Conservation (phyloP, 2,329 filamentous ascomycete genomes). For the Dactylellina drechsleri region DNA sequence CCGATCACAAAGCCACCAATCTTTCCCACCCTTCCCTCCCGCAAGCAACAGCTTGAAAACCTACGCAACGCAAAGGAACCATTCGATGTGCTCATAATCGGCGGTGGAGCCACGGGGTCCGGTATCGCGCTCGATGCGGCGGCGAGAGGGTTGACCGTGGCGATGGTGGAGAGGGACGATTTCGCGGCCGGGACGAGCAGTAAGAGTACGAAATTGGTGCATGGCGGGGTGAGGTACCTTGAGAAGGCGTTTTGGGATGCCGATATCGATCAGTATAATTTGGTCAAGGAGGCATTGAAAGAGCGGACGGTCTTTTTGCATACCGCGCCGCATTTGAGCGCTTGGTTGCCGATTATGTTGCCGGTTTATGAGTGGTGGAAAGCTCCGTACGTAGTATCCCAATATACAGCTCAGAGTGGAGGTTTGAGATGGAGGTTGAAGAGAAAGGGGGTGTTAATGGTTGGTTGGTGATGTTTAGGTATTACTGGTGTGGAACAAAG, state of each 20-base stretch:
- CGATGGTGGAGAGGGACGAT: conserved; percentile 77
- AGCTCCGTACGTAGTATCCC: conserved; percentile 64
- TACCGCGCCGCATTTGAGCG: conserved; percentile 77
- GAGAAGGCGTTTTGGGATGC: conserved; percentile 81
- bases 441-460: not conserved
- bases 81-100: conserved; percentile 77
- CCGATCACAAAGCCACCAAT: conserved; percentile 47
- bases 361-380: conserved; percentile 81
- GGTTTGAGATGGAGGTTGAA: not conserved
- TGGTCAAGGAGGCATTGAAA: conserved; percentile 77
- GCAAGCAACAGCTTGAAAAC: conserved; percentile 41
- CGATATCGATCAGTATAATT: conserved; percentile 76
- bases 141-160: conserved; percentile 76
- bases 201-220: conserved; percentile 81
- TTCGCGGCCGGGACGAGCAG: conserved; percentile 78
- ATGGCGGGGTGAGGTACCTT: conserved; percentile 77
- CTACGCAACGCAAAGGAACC: conserved; percentile 56
- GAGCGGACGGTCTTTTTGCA: conserved; percentile 80
- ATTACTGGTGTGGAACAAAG: conserved; percentile 82
- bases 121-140: conserved; percentile 78
- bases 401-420: not conserved
- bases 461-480: conserved; percentile 59
- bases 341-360: conserved; percentile 80
- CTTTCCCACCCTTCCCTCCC: conserved; percentile 45
- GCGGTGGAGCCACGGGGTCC: conserved; percentile 75